Evolutionary conservation across 805 yeast genomes (phyloP).

Genomic region (Schwanniomyces vanrijiae): DNA sequence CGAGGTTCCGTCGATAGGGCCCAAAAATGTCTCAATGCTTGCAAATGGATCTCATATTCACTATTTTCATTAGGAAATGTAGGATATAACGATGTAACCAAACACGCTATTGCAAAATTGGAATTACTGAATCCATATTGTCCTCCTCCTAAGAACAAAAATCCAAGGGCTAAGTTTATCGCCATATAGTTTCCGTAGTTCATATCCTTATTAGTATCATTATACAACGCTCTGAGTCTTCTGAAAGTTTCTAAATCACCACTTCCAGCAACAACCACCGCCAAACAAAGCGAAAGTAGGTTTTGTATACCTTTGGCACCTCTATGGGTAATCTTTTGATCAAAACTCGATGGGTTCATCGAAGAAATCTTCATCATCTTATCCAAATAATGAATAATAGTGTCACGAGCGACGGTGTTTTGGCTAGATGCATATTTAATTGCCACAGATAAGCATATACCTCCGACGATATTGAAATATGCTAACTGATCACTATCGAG

Average conservation of each 20-base stretch:
- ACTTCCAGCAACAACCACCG: constrained; percentile 85
- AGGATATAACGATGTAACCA: constrained; percentile 79
- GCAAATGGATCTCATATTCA: constrained; percentile 63
- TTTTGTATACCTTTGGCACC: constrained; percentile 59
- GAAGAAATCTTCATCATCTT: constrained; percentile 43
- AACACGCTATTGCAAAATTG: constrained; percentile 62
- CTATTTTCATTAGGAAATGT: constrained; percentile 51
- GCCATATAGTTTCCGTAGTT: constrained; percentile 76
- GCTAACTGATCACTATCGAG: constrained; percentile 64
- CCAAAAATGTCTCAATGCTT: constrained; percentile 90
- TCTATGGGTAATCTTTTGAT: constrained; percentile 53
- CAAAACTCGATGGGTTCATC: constrained; percentile 49
- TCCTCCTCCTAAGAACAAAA: constrained; percentile 88
- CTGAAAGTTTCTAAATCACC: constrained; percentile 83
- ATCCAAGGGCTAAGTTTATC: constrained; percentile 79
- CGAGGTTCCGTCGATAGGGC: constrained; percentile 77
- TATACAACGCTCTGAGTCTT: constrained; percentile 69
- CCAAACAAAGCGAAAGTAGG: constrained; percentile 58
- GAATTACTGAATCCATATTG: constrained; percentile 76
- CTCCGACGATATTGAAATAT: constrained; percentile 67
- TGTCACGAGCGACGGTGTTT: constrained; percentile 50
- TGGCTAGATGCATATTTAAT: constrained; percentile 74
- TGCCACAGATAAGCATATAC: constrained; percentile 72
- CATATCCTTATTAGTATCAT: constrained; percentile 45
- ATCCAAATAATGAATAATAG: constrained; percentile 57